Percentiles rank a stretch among this genome's conserved stretches.
Evolutionary conservation across 345 rosid genomes (phyloP).

Genomic region (Gossypium turneri): DNA sequence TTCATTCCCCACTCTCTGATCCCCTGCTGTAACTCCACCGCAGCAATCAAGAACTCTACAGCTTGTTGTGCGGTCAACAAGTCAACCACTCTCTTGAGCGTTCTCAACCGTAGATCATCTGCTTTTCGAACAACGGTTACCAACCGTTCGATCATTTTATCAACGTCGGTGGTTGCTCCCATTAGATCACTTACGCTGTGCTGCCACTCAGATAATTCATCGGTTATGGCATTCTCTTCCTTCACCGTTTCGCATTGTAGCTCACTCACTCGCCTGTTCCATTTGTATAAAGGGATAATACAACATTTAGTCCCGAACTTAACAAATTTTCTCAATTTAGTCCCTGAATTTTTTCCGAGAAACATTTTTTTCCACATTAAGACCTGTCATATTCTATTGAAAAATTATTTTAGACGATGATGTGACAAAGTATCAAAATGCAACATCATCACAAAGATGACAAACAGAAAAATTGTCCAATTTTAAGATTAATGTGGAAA

Average conservation of each 20-base stretch:
- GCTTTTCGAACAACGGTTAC: conserved; percentile 48
- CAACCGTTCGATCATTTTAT: conserved; percentile 42
- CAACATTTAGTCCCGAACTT: no score
- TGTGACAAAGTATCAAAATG: no score
- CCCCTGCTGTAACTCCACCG: conserved; percentile 69
- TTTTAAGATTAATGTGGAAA: no score
- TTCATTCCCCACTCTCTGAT: conserved; percentile 54
- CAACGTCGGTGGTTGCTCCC: conserved; percentile 22
- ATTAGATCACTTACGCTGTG: conserved; percentile 47
- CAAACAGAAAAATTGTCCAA: no score
- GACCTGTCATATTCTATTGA: no score
- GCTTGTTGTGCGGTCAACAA: conserved; percentile 65
- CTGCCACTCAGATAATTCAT: conserved; percentile 77
- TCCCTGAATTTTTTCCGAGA: no score
- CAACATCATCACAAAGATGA: no score
- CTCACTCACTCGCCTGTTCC: conserved; percentile 70
- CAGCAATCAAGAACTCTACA: conserved; percentile 63
- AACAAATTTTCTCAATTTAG: no score
- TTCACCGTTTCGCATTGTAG: conserved; percentile 83
- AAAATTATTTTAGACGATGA: no score
- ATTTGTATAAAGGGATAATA: background rate
- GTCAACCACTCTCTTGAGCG: conserved; percentile 51
- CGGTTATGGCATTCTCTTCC: conserved; percentile 74
- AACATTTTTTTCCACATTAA: no score
- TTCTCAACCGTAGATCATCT: conserved; percentile 59